phyloP scores from a whole-genome alignment of 2,329 filamentous ascomycete species.

The Aspergillus jensenii region DNA sequence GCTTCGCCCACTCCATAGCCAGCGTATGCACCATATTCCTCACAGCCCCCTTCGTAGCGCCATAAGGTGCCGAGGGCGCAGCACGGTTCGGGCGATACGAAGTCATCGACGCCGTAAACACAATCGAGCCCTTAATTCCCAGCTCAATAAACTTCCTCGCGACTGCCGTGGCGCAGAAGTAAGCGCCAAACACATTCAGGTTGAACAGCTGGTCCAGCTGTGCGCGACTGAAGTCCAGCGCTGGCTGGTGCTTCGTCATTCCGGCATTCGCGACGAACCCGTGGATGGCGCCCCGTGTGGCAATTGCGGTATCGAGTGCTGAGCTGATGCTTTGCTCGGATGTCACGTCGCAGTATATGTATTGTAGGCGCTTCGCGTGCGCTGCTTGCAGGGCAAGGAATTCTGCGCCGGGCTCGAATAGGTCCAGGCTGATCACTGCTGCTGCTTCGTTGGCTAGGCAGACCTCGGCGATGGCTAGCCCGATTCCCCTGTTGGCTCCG shows the following conservation, averaged over 20 bases:
- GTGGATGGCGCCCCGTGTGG: conserved; percentile 41
- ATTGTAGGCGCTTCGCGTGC: conserved; percentile 43
- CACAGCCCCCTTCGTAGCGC: conserved; percentile 46
- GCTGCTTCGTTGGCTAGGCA: conserved; percentile 47
- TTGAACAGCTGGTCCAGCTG: conserved; percentile 44
- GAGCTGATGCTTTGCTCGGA: conserved; percentile 40
- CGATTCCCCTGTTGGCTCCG: conserved; percentile 41
- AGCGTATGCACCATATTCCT: conserved; percentile 29
- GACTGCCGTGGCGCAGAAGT: conserved; percentile 31
- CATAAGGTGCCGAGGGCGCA: conserved; percentile 52
- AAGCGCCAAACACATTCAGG: conserved; percentile 44
- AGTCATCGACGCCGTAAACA: conserved; percentile 52
- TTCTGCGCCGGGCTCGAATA: conserved; percentile 34
- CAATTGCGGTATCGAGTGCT: conserved; percentile 43
- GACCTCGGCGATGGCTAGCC: conserved; percentile 47
- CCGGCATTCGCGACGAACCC: conserved; percentile 46
- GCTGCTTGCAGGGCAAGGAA: conserved; percentile 38
- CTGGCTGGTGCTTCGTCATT: conserved; percentile 48
- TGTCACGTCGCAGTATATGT: conserved; percentile 49
- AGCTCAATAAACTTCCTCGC: conserved; percentile 42
- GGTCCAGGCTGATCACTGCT: conserved; percentile 42
- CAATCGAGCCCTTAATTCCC: conserved; percentile 38
- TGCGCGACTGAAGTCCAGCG: conserved; percentile 44
- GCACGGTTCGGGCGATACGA: conserved; percentile 51
- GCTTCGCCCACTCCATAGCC: conserved; percentile 51